These are phyloP conservation scores for Phialophora expanda DNA, from an alignment of 2,329 filamentous ascomycete species.

Conservation along the genomic window DNA sequence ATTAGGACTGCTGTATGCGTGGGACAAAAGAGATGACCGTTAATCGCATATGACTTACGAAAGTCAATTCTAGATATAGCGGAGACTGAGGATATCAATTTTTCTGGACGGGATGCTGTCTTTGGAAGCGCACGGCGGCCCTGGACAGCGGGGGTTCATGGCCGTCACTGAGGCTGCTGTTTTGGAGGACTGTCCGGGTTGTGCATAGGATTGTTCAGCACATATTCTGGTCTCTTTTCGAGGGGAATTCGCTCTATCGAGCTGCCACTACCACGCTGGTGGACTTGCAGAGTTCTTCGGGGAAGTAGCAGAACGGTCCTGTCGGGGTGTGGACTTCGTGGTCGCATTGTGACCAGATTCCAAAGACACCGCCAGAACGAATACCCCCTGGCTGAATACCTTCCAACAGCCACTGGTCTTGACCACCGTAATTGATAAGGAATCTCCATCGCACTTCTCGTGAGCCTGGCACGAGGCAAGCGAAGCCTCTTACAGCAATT, in stretches of 20 bases:
- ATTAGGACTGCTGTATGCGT: background rate
- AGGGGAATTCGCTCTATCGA: constrained; percentile 2
- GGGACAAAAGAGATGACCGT: background rate
- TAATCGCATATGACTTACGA: background rate
- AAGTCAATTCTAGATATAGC: background rate
- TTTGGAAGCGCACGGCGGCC: background rate
- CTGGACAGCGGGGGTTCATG: background rate
- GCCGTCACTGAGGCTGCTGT: background rate
- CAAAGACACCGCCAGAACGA: constrained; percentile 38
- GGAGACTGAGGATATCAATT: background rate
- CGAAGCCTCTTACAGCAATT: constrained; percentile 33
- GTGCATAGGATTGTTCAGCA: background rate
- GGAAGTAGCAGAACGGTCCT: constrained; percentile 39
- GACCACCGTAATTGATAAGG: constrained; percentile 38
- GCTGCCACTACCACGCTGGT: constrained; percentile 31
- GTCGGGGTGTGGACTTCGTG: constrained; percentile 35
- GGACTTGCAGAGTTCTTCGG: constrained; percentile 36
- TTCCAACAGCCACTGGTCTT: constrained; percentile 41
- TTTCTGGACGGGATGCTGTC: background rate
- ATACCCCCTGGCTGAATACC: constrained; percentile 40
- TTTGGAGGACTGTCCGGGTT: background rate
- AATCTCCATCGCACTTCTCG: constrained; percentile 39
- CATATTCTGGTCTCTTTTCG: background rate
- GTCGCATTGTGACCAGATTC: constrained; percentile 37
- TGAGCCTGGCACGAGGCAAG: constrained; percentile 33